Evolutionary conservation across 2,329 filamentous ascomycete genomes (phyloP).

Genomic region (Ophiobolus disseminans): DNA sequence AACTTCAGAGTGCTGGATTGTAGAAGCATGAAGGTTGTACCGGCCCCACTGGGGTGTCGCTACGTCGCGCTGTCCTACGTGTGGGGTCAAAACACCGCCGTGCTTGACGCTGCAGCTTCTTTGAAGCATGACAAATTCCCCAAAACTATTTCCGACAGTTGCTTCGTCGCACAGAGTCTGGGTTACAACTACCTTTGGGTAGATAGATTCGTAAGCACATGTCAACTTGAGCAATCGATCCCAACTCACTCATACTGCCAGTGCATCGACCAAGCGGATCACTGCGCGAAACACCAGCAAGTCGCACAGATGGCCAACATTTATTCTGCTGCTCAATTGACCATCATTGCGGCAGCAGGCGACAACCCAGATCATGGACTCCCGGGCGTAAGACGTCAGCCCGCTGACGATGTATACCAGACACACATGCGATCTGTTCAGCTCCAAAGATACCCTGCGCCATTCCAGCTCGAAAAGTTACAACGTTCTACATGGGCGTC

Average conservation of each 20-base stretch:
- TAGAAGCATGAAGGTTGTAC: background rate
- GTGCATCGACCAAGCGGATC: conserved; percentile 5
- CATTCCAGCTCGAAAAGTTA: background rate
- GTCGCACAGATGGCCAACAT: conserved; percentile 15
- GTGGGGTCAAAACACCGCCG: background rate
- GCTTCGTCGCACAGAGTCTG: conserved; percentile 1
- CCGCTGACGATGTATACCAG: background rate
- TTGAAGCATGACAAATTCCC: background rate
- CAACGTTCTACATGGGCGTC: background rate
- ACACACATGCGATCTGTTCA: background rate
- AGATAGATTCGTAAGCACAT: conserved; percentile 1
- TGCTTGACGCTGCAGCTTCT: background rate
- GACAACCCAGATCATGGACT: conserved; percentile 21
- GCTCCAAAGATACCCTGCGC: background rate
- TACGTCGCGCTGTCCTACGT: conserved; percentile 7
- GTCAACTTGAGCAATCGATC: background rate
- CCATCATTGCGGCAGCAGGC: conserved; percentile 15
- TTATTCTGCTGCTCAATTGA: conserved; percentile 12
- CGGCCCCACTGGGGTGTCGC: background rate
- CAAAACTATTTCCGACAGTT: conserved; percentile 2
- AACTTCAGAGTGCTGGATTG: background rate
- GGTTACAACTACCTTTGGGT: conserved; percentile 9
- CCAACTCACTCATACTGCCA: background rate
- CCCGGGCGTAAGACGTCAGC: background rate
- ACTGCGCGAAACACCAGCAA: background rate